These are phyloP conservation scores for Citrus mangshanensis DNA, from an alignment of 345 rosid genomes.

Conservation along the genomic window DNA sequence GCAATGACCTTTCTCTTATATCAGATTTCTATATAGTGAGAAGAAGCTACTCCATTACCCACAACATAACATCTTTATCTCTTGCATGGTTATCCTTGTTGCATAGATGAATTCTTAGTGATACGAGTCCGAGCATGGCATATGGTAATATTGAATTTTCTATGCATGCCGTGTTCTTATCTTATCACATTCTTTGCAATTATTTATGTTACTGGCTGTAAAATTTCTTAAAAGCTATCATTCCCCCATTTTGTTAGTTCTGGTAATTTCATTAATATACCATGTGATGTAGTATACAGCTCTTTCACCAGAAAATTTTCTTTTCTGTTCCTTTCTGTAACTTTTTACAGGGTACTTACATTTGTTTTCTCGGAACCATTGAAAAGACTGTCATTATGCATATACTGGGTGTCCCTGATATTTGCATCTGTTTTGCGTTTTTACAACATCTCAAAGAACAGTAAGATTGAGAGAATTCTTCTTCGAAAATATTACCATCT, in stretches of 20 bases:
- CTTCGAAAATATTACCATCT: slow-evolving; percentile 95
- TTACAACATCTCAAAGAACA: slow-evolving; percentile 78
- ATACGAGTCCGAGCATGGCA: neutral
- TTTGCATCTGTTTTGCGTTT: slow-evolving; percentile 65
- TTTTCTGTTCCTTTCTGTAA: neutral
- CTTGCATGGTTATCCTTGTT: neutral
- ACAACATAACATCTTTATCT: neutral
- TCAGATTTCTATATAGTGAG: neutral
- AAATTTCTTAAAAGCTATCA: neutral
- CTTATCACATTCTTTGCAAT: neutral
- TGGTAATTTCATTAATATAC: neutral
- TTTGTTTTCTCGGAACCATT: slow-evolving; percentile 75
- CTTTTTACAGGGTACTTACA: slow-evolving; percentile 57
- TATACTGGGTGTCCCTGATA: slow-evolving; percentile 74
- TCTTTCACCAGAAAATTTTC: neutral
- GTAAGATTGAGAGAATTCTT: slow-evolving; percentile 93
- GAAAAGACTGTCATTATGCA: slow-evolving; percentile 73
- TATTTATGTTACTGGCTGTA: neutral
- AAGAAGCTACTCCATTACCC: neutral
- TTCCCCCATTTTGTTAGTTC: neutral
- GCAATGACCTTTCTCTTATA: neutral
- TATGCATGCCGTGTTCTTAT: neutral
- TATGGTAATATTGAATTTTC: neutral
- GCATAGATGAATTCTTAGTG: neutral
- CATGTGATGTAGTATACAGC: neutral